Base-by-base conservation (phyloP, 2,329 filamentous ascomycete species). In the Trichoderma sp. region DNA sequence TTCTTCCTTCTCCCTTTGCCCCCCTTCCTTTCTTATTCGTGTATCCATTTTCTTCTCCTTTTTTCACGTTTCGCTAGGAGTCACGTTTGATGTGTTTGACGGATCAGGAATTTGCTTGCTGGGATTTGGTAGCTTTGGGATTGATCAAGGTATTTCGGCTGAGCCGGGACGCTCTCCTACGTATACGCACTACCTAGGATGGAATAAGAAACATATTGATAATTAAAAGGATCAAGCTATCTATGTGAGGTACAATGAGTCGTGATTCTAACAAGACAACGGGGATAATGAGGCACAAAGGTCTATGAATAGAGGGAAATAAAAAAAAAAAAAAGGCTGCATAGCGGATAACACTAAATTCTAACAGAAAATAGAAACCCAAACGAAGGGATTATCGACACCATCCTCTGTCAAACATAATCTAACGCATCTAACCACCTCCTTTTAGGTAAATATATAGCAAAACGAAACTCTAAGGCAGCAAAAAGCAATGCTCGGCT, bases 351-450 rank as follows among this genome's bases (percentile, higher is more conserved):
- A 57, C 36, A 57, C 34, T 58, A 67, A 67, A 28, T 36, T 43
- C 34, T 57, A 67, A 26, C 32, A 39, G 24, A 39, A 57, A 36
- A 30, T 18, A 21, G 18, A 32, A 5, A 47, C 36, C 65, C 36
- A 60, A 68, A 39, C 53, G 65, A 60, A 60, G 18, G 65, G 56
- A 51, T 47, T 60, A 12, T 51, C 30, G 11, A 60, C n/a, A 47
- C 60, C 65, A 32, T 67, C 63, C 47, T 56, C 63, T 36, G 58
- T 14, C 4, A 34, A 60, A 43, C 36, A 18, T 30, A 2, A 1
- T 43, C 15, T 39, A 39, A 36, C 63, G n/a, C 26, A 60, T 68
- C 65, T 60, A 30, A 68, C 64, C 32, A 67, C 65, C 53, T 43
- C 32, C 65, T 58, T 47, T 68, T 68, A 32, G 30, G 43, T n/a